phyloP scores from a whole-genome alignment of 345 rosid genomes.

The Bruguiera sexangula region DNA sequence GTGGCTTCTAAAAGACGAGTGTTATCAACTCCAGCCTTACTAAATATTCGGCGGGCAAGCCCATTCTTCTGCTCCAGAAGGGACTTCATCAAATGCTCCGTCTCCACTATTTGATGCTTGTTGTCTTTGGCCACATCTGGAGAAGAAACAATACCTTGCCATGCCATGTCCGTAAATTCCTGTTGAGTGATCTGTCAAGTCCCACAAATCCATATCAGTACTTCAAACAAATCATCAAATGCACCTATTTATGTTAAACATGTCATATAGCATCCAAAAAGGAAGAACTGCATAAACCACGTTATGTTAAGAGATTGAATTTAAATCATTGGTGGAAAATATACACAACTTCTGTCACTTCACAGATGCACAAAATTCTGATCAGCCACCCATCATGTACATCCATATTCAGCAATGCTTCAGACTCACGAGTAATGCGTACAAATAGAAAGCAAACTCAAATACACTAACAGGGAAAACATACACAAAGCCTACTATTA shows the following conservation, averaged over 20 bases:
- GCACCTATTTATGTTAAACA: background rate
- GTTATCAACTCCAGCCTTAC: conserved; percentile 81
- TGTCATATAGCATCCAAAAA: background rate
- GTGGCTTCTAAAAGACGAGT: conserved; percentile 88
- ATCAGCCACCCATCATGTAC: background rate
- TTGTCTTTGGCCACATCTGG: conserved; percentile 94
- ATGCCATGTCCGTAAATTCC: conserved; percentile 98
- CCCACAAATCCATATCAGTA: background rate
- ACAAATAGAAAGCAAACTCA: no score
- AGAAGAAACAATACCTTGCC: conserved; percentile 95
- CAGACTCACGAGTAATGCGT: no score
- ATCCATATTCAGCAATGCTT: background rate
- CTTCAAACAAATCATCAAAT: background rate
- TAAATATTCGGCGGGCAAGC: conserved; percentile 86
- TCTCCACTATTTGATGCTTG: conserved; percentile 98
- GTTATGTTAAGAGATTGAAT: background rate
- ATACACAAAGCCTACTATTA: no score
- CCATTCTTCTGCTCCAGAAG: conserved; percentile 98
- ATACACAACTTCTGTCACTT: background rate
- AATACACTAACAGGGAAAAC: no score
- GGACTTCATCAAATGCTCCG: conserved; percentile 94
- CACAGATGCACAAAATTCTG: background rate
- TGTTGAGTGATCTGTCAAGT: conserved; percentile 73
- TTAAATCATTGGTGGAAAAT: background rate
- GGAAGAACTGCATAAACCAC: no score